Base-by-base conservation (phyloP, 805 yeast genomes). In the Candida taoyuanica region DNA sequence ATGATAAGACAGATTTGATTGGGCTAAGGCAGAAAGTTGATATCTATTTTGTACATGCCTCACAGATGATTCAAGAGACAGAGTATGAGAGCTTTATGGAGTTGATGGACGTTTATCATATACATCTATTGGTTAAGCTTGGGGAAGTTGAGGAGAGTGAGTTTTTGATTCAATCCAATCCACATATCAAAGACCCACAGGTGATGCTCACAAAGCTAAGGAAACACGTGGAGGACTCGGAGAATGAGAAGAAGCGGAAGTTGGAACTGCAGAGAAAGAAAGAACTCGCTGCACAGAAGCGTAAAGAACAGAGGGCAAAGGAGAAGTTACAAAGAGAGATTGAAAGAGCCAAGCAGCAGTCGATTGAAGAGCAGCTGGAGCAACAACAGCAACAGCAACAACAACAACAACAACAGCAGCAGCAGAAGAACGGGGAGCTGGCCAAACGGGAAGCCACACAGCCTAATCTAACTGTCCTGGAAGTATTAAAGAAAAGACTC, bases 71-170 rank as follows among this genome's bases (percentile, higher is more conserved):
- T 7, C 29, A 15, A 3, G 40, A 37, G 4, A 20, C 34, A 7
- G 37, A 36, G 19, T 41, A 29, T 16, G 34, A 23, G 0, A 46
- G 37, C n/a, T 53, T 33, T 21, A 14, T 36, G 9, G 55, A 55
- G 16, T 33, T 55, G 3, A 15, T 51, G 9, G 56, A 54, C 31
- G 37, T 53, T 7, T 55, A 55, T 31, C 48, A 51, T 30, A 40
- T 44, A 3, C 50, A 47, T 16, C 16, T 55, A 2, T 26, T 55
- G 32, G 39, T 52, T 3, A 49, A 40, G 32, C 31, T 51, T 7
- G 52, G 46, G 3, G 45, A 38, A 7, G 33, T 35, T 29, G 50
- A 48, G 17, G 58, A 53, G 34, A 40, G 46, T 25, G 53, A 52
- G 38, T 41, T 26, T n/a, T 31, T 52, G 3, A 52, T 53, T 18